Evolutionary conservation across 495 filamentous ascomycete genomes (phyloP), one percentile per base, ranked within the genome.

Genomic region (Penicillium canescens): DNA sequence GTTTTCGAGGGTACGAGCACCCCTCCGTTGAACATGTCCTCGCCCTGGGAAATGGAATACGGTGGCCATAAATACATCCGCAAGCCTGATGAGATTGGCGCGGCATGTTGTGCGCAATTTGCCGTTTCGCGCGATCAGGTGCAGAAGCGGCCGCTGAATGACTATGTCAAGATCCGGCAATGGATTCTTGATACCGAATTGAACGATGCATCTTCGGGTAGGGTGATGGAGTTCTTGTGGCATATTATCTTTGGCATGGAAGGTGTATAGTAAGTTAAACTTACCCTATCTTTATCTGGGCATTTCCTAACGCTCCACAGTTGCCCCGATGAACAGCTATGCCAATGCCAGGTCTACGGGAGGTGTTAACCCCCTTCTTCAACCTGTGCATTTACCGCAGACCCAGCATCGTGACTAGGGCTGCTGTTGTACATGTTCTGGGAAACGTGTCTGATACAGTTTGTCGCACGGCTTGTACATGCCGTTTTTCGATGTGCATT

Each of bases 221-320:
- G 88, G n/a, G 78, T 88, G 1, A 86, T 85, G 81, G 88, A 90
- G 69, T 90, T 88, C 61, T 60, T 87, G 14, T 91, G 85, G 85
- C 85, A 86, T 64, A 82, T 79, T 51, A 74, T 90, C 28, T 91
- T 90, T 54, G 75, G 75, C 35, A 74, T 66, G 64, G 54, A 69
- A 14, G 66, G 72, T 4, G 68, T 80, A 18, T 78, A 78, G 72
- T 78, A 59, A 54, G 75, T 70, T 37, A 21, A 20, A 1, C 0
- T 14, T n/a, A 6, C 3, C 18, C 4, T 1, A 10, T n/a, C n/a
- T 31, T 18, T 5, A 12, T 18, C 3, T 3, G 45, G 12, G 34
- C 13, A 14, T 28, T 6, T 16, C 13, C 26, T 42, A 39, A 40
- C 48, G 24, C 28, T 53, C 31, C 11, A n/a, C 34, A 78, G 75